These are phyloP conservation scores for Calamus simplicifolius DNA, from an alignment of 176 grass and related monocot genomes.

Conservation along the genomic window DNA sequence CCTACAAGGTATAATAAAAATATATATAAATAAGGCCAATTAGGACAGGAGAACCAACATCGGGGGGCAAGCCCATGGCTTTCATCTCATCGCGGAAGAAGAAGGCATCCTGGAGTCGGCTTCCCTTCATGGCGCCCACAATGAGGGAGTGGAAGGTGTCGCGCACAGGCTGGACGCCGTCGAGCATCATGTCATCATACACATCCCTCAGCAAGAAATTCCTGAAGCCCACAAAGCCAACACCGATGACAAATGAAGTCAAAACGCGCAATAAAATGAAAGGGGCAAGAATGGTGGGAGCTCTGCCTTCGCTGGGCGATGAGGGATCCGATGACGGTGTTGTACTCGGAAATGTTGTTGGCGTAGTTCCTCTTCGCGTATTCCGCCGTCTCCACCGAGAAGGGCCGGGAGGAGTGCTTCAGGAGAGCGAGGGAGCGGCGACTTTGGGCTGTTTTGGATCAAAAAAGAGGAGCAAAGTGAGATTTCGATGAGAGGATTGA, in stretches of 20 bases:
- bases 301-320: conserved; percentile 64
- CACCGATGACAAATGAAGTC: conserved; percentile 1
- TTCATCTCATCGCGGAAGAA: conserved; percentile 98
- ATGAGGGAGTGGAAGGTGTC: conserved; percentile 88
- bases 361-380: conserved; percentile 85
- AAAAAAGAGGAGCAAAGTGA: background rate
- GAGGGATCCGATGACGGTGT: conserved; percentile 87
- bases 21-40: conserved; percentile 13
- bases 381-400: conserved; percentile 51
- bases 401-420: conserved; percentile 18
- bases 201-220: conserved; percentile 76
- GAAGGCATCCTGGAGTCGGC: conserved; percentile 77
- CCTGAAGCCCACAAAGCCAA: conserved; percentile 24
- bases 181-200: conserved; percentile 92
- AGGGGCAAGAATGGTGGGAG: background rate
- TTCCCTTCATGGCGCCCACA: conserved; percentile 91
- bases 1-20: background rate
- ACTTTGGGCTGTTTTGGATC: conserved; percentile 11
- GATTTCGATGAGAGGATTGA: background rate
- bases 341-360: conserved; percentile 75
- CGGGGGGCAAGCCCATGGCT: conserved; percentile 77
- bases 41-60: conserved; percentile 41
- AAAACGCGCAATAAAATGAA: background rate
- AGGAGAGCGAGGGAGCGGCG: conserved; percentile 4
- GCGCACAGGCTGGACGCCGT: conserved; percentile 75